phyloP scores from a whole-genome alignment of 2,329 filamentous ascomycete species.

The Ascochyta fabae region DNA sequence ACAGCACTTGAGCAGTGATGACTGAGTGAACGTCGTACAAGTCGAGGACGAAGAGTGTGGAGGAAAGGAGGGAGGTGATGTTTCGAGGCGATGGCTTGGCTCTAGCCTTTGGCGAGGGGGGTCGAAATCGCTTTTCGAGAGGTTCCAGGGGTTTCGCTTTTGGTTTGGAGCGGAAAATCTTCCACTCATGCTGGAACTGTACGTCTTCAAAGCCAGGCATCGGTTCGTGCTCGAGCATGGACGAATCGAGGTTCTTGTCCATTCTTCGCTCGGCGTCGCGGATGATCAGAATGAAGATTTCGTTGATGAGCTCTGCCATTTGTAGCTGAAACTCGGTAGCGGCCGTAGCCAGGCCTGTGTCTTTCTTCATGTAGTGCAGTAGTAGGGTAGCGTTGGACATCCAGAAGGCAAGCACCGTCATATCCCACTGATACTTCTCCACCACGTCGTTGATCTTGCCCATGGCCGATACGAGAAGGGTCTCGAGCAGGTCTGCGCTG shows the following conservation, averaged over 20 bases:
- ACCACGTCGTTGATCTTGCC: conserved; percentile 97
- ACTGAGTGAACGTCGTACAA: conserved; percentile 99
- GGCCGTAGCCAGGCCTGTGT: conserved; percentile 77
- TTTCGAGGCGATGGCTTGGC: conserved; percentile 93
- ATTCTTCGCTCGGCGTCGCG: conserved; percentile 93
- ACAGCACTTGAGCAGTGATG: conserved; percentile 88
- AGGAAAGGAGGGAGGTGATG: conserved; percentile 92
- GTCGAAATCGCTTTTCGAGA: conserved; percentile 85
- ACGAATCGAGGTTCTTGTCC: conserved; percentile 91
- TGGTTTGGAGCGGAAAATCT: conserved; percentile 89
- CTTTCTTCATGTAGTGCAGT: conserved; percentile 97
- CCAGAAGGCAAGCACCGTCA: conserved; percentile 99
- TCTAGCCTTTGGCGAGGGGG: conserved; percentile 89
- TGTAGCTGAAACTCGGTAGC: conserved; percentile 92
- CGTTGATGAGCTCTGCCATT: conserved; percentile 92
- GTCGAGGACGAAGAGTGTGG: conserved; percentile 94
- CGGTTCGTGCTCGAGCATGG: conserved; percentile 97
- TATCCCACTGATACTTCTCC: conserved; percentile 97
- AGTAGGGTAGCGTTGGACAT: conserved; percentile 95
- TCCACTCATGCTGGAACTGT: conserved; percentile 98
- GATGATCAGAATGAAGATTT: conserved; percentile 98
- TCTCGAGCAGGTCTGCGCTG: conserved; percentile 80
- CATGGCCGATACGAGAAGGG: conserved; percentile 83
- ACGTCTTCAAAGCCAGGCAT: conserved; percentile 98
- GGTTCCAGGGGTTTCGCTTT: conserved; percentile 86